Evolutionary conservation across 306 rosid genomes (phyloP).

Genomic region (Neltuma alba): DNA sequence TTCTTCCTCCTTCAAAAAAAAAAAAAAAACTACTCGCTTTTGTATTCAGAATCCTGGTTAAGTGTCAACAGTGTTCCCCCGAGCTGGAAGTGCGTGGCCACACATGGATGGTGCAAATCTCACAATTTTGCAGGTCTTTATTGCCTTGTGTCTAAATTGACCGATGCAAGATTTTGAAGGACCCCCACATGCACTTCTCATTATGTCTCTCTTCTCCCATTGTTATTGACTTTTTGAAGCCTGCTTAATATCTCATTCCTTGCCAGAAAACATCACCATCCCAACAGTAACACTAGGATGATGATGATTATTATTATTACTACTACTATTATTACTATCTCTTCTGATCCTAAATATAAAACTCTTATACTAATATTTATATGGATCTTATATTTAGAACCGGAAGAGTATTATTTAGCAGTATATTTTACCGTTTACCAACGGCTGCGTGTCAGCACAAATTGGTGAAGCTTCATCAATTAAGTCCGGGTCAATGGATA

Average conservation of each 20-base stretch:
- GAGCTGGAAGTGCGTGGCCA: too few relatives aligned
- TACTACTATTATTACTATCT: too few relatives aligned
- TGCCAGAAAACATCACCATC: slow-evolving; percentile 2
- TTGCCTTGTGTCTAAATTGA: slow-evolving; percentile 31
- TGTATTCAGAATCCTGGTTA: too few relatives aligned
- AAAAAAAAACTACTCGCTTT: neutral
- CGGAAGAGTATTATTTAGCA: too few relatives aligned
- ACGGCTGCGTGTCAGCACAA: neutral
- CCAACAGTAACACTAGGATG: too few relatives aligned
- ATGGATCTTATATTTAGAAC: too few relatives aligned
- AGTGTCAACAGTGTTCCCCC: too few relatives aligned
- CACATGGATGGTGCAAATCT: slow-evolving; percentile 26
- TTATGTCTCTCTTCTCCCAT: slow-evolving; percentile 12
- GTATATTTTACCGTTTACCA: slow-evolving; percentile 17
- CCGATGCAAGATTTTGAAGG: slow-evolving; percentile 11
- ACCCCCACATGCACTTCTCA: neutral
- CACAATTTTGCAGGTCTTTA: slow-evolving; percentile 9
- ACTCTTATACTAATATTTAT: too few relatives aligned
- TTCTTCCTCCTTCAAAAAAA: neutral
- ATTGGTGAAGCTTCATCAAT: slow-evolving; percentile 9
- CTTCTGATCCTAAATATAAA: too few relatives aligned
- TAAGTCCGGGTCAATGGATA: neutral
- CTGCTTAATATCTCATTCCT: slow-evolving; percentile 32
- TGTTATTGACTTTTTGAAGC: slow-evolving; percentile 13
- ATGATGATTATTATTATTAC: too few relatives aligned